Conservation (phyloP, 352 stramenopile genomes). For the Phytophthora sp. region DNA sequence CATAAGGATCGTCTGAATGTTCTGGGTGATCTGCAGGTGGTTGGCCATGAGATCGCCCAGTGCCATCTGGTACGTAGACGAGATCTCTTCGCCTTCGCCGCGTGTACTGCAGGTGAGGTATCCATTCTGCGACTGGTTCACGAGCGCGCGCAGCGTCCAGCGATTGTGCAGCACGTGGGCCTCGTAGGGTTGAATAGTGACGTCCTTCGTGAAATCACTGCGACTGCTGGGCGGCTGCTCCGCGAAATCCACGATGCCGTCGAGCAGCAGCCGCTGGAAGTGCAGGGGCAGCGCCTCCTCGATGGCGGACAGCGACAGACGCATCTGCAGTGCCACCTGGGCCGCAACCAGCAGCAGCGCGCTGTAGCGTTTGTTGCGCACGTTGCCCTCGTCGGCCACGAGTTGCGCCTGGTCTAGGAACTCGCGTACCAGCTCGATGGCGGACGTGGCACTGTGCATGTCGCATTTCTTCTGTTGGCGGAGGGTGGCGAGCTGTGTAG, state of each 20-base stretch:
- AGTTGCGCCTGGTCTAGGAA: slow-evolving; percentile 87
- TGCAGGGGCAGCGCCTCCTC: slow-evolving; percentile 71
- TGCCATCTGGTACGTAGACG: slow-evolving; percentile 66
- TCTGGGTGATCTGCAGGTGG: slow-evolving; percentile 71
- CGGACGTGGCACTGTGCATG: slow-evolving; percentile 64
- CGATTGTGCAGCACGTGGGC: slow-evolving; percentile 73
- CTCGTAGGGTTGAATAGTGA: slow-evolving; percentile 50
- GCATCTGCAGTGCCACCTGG: slow-evolving; percentile 80
- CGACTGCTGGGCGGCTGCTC: slow-evolving; percentile 45
- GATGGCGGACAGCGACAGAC: slow-evolving; percentile 58
- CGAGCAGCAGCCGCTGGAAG: slow-evolving; percentile 82
- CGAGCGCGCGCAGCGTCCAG: slow-evolving; percentile 77
- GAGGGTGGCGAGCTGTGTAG: slow-evolving; percentile 54
- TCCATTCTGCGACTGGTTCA: slow-evolving; percentile 71
- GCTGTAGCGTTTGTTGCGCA: slow-evolving; percentile 76
- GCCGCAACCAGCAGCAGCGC: slow-evolving; percentile 74
- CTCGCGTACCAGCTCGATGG: slow-evolving; percentile 82
- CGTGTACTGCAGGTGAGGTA: slow-evolving; percentile 74
- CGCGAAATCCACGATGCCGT: slow-evolving; percentile 81
- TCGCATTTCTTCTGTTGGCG: slow-evolving; percentile 50
- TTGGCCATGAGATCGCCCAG: slow-evolving; percentile 65
- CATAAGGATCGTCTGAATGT: slow-evolving; percentile 54
- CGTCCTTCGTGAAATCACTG: slow-evolving; percentile 41
- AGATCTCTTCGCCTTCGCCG: slow-evolving; percentile 70
- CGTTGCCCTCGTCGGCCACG: slow-evolving; percentile 76